Base-by-base conservation (phyloP, 352 stramenopile genomes). In the Aphanomyces cochlioides region DNA sequence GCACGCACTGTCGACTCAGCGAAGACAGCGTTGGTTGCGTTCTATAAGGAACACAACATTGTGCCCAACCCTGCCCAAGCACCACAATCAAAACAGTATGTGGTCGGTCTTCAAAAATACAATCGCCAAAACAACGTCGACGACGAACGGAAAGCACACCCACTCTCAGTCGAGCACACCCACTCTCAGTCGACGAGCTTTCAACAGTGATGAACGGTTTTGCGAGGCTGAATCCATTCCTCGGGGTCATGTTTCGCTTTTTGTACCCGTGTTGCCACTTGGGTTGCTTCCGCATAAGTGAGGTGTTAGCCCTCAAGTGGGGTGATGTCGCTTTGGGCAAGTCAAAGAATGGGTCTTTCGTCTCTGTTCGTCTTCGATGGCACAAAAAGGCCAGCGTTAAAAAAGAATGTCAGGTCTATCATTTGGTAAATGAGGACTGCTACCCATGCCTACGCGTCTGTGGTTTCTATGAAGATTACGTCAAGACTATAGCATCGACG, bases 21-120 rank as follows among this genome's bases (percentile, higher is more conserved):
- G 8, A 48, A 48, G 15, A 48, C 43, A 15, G 8, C 43, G 8
- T 15, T 48, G 8, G 43, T 48, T 15, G 43, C 43, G 15, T 48
- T 48, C 43, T 48, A 15, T 48, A 48, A 48, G 43, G 43, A 48
- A 48, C 43, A 48, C 43, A 48, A 48, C 43, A 48, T 48, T 48
- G 43, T n/a, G 15, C 43, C 43, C 43, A 48, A 48, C 43, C 43
- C 43, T 48, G 43, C 43, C 8, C 43, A 48, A 48, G 43, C 43
- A 48, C 43, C 43, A 48, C n/a, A 48, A 48, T 8, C 43, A 15
- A 48, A 48, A 15, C 43, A 48, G 43, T 48, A 48, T 15, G 43
- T 48, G 8, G 43, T 48, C 15, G 43, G 43, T 15, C 43, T 48
- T 8, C 43, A 48, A 48, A 48, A 48, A 48, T 48, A 48, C 43